Percentiles rank a stretch among this genome's conserved stretches.
Conservation (phyloP, 768 basidiomycete genomes). For the Suillus discolor region DNA sequence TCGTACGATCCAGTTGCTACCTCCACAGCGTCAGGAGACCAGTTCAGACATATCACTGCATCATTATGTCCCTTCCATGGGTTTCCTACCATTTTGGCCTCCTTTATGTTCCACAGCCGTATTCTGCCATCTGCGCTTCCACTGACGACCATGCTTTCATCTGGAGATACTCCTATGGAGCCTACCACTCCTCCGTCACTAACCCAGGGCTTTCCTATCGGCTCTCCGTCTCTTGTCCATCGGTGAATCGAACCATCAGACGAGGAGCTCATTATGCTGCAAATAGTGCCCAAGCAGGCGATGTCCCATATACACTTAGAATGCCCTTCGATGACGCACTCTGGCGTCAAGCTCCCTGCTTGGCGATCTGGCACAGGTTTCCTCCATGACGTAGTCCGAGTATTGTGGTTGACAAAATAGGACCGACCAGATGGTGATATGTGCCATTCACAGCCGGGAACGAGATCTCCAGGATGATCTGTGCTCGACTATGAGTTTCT, state of each 20-base stretch:
- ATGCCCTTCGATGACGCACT: not conserved
- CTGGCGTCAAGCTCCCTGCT: not conserved
- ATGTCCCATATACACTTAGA: constrained; percentile 1
- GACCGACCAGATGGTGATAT: not conserved
- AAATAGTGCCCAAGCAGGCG: not conserved
- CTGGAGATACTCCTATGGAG: constrained; percentile 12
- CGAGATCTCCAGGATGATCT: constrained; percentile 1
- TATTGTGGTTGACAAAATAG: not conserved
- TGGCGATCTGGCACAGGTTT: not conserved
- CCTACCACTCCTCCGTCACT: not conserved
- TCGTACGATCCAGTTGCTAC: constrained; percentile 3
- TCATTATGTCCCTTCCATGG: constrained; percentile 19
- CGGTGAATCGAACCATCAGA: not conserved
- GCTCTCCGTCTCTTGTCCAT: not conserved
- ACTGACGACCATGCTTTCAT: constrained; percentile 16
- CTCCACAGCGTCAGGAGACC: constrained; percentile 19
- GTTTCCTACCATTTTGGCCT: not conserved
- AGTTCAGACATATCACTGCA: constrained; percentile 17
- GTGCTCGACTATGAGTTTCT: not conserved
- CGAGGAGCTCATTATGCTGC: not conserved
- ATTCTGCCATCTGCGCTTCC: constrained; percentile 11
- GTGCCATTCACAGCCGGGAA: not conserved
- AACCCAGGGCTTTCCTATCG: not conserved
- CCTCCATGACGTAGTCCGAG: not conserved
- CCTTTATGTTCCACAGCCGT: constrained; percentile 12